phyloP scores from a whole-genome alignment of 371 early-diverging fungal species.

The Rhizomucor miehei region DNA sequence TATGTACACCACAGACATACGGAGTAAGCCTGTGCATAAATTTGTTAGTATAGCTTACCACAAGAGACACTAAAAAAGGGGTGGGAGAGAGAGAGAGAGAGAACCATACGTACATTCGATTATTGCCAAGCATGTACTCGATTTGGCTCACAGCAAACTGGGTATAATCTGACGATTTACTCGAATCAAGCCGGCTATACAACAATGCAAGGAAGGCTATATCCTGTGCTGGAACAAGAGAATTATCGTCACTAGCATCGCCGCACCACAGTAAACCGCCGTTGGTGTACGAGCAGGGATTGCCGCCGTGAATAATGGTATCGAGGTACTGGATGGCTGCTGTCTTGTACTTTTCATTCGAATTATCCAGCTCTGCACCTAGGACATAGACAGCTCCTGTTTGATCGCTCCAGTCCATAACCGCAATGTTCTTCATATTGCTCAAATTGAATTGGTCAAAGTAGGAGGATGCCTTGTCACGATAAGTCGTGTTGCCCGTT shows the following conservation, averaged over 20 bases:
- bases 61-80: no score
- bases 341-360: constrained; percentile 32
- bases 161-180: constrained; percentile 30
- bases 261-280: constrained; percentile 58
- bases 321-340: constrained; percentile 38
- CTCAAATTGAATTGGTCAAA: constrained; percentile 36
- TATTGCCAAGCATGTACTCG: constrained; percentile 57
- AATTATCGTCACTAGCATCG: constrained; percentile 45
- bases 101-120: constrained; percentile 47
- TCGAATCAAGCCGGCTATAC: constrained; percentile 26
- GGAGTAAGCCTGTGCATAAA: constrained; percentile 39
- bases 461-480: constrained; percentile 46
- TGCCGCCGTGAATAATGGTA: constrained; percentile 19
- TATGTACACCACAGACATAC: constrained; percentile 60
- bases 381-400: constrained; percentile 49
- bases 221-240: constrained; percentile 47
- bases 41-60: neutral
- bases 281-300: constrained; percentile 44
- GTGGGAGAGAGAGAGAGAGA: no score
- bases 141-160: constrained; percentile 49
- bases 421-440: neutral
- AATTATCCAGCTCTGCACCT: constrained; percentile 45
- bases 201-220: constrained; percentile 40
- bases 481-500: constrained; percentile 44
- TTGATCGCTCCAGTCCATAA: constrained; percentile 58